Evolutionary conservation across 1,284 basidiomycete species (phyloP), one percentile per base, ranked within the genome.

Genomic region (Cutaneotrichosporon dermatis): DNA sequence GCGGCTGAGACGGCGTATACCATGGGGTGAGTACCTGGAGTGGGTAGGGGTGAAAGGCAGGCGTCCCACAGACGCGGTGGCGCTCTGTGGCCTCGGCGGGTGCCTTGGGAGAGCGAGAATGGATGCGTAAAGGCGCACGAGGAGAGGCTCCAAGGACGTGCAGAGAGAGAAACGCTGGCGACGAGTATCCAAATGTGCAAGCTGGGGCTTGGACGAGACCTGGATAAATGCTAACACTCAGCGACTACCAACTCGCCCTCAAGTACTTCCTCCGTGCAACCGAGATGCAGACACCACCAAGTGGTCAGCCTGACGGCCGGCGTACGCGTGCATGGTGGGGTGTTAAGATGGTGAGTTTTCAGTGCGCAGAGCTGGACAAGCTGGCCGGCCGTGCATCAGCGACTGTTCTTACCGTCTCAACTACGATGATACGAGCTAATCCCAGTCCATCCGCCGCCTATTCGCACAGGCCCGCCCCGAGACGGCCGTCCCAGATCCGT

Each of bases 211-310:
- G 25, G 25, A 25, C 25, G 25, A 25, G 25, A 25, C 25, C 25
- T 25, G 25, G 25, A 25, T 25, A 25, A 25, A 25, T 25, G 25
- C 36, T 42, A 11, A 46, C 43, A 13, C 16, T n/a, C 84, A 8
- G 87, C 82, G 79, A 83, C 71, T 76, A 91, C 34, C 83, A 87
- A 0, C 81, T 93, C 4, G 86, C 92, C 2, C 81, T 92, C 61
- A 92, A 92, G 75, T 87, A 86, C 79, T 93, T 87, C 79, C 82
- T 95, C 10, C 80, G 88, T 45, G 87, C 86, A 1, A 81, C 89
- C 12, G 93, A 96, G 72, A 92, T 94, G 88, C 83, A 83, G 13
- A 87, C 88, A 50, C 82, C 82, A 10, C 86, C 87, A 48, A 54
- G 34, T 74, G 46, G 76, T 71, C 9, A 12, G 16, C 50, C 60